Conservation (phyloP, 805 yeast genomes). For the Candida chilensis region DNA sequence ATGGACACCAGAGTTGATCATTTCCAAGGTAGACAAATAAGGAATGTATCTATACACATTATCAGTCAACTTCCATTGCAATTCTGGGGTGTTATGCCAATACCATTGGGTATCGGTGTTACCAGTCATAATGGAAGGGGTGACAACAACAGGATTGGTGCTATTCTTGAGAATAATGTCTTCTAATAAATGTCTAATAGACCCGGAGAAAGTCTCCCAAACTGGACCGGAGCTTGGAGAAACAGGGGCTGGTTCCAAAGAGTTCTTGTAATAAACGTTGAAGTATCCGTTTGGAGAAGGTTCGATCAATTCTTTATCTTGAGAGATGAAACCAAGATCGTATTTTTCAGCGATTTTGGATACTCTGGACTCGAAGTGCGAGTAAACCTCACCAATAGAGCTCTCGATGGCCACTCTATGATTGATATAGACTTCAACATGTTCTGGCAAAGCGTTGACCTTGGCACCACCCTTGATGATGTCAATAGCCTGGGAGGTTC, state of each 20-base stretch:
- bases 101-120: conserved; percentile 31
- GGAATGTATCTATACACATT: conserved; percentile 26
- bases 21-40: conserved; percentile 9
- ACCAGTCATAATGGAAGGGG: conserved; percentile 25
- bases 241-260: conserved; percentile 23
- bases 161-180: conserved; percentile 14
- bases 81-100: too few relatives aligned
- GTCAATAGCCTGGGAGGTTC: conserved; percentile 24
- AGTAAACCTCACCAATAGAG: conserved; percentile 11
- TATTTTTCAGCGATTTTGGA: conserved; percentile 15
- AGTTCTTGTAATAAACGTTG: conserved; percentile 7
- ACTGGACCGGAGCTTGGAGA: conserved; percentile 18
- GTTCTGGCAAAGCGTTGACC: conserved; percentile 29
- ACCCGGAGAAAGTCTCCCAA: conserved; percentile 25
- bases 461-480: conserved; percentile 25
- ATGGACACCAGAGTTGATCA: conserved; percentile 15
- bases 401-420: conserved; percentile 24
- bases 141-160: conserved; percentile 15
- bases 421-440: conserved; percentile 16
- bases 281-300: conserved; percentile 6
- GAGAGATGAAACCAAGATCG: conserved; percentile 11
- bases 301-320: conserved; percentile 10
- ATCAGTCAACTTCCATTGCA: conserved; percentile 37
- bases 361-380: conserved; percentile 12
- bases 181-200: conserved; percentile 26